A percentile compares a stretch with the other conserved stretches of the same genome.
phyloP scores from a whole-genome alignment of 2,329 filamentous ascomycete genomes.

The Cladosporium sp. region DNA sequence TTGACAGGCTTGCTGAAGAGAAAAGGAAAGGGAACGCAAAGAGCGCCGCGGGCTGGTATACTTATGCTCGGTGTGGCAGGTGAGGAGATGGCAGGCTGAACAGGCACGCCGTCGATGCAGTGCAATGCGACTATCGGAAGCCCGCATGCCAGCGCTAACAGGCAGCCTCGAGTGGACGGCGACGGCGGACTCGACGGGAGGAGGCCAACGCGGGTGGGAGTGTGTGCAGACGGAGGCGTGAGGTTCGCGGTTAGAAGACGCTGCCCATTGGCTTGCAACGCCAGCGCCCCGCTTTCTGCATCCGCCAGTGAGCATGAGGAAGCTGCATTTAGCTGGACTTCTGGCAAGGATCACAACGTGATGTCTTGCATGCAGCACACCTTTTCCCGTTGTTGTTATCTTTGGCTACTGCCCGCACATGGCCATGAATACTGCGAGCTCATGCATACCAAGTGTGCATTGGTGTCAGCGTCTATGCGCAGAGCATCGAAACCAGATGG shows the following conservation, averaged over 20 bases:
- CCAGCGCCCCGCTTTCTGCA: not conserved
- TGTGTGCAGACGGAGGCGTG: constrained; percentile 10
- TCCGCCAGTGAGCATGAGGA: not conserved
- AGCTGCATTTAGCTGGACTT: not conserved
- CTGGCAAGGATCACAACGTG: constrained; percentile 6
- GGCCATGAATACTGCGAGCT: not conserved
- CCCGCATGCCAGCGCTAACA: constrained; percentile 15
- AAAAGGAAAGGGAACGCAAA: constrained; percentile 24
- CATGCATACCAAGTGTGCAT: constrained; percentile 1
- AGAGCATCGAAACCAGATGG: not conserved
- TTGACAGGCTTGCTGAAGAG: constrained; percentile 51
- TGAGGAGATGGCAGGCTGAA: constrained; percentile 11
- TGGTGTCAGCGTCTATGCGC: constrained; percentile 11
- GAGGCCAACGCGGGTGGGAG: constrained; percentile 3
- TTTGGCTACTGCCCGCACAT: constrained; percentile 2
- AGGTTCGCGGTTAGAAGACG: constrained; percentile 11
- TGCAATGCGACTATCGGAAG: constrained; percentile 17
- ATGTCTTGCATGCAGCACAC: constrained; percentile 11
- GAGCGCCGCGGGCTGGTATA: constrained; percentile 1
- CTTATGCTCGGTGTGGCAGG: constrained; percentile 2
- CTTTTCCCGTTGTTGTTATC: constrained; percentile 5
- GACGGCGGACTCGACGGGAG: not conserved
- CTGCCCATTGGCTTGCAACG: not conserved
- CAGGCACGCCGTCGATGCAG: constrained; percentile 4
- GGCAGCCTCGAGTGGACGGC: constrained; percentile 7